Percentiles rank a stretch among this genome's conserved stretches.
Evolutionary conservation across 257 asterid genomes (phyloP).

Genomic region (Ligustrum vulgare): DNA sequence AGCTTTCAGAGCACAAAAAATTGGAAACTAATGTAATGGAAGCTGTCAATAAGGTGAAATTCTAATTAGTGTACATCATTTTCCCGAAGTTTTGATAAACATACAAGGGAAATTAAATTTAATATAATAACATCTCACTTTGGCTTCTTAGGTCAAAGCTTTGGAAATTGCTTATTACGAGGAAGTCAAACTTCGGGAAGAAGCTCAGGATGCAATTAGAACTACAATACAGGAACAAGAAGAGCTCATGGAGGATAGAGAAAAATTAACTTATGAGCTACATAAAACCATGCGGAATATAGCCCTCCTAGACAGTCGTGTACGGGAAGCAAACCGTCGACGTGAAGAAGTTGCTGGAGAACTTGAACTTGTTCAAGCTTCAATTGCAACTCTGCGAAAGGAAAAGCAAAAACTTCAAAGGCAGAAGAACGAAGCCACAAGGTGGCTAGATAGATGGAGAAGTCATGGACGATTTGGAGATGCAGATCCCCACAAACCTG

Average conservation of each 20-base stretch:
- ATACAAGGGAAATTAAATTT: neutral
- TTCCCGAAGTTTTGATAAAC: neutral
- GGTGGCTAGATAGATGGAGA: constrained; percentile 54
- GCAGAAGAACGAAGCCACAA: constrained; percentile 35
- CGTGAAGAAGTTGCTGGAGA: constrained; percentile 60
- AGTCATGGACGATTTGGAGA: constrained; percentile 29
- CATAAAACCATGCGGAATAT: constrained; percentile 53
- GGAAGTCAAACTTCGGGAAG: constrained; percentile 52
- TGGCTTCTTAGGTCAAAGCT: constrained; percentile 49
- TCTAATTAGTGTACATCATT: neutral
- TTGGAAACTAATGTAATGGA: constrained; percentile 55
- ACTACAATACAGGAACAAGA: constrained; percentile 48
- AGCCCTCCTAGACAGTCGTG: constrained; percentile 58
- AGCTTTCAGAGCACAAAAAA: constrained; percentile 39
- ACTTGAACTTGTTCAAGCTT: constrained; percentile 55
- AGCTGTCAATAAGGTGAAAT: constrained; percentile 48
- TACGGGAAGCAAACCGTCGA: constrained; percentile 57
- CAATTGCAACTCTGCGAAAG: constrained; percentile 43
- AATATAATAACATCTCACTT: constrained; percentile 13
- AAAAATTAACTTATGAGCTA: constrained; percentile 42
- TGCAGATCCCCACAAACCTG: constrained; percentile 15
- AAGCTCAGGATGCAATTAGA: constrained; percentile 54
- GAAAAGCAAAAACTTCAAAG: constrained; percentile 62
- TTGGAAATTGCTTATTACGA: constrained; percentile 54
- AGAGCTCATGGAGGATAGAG: constrained; percentile 46